These are phyloP conservation scores for Vanilla planifolia DNA, from an alignment of 106 monocot species.

Conservation along the genomic window DNA sequence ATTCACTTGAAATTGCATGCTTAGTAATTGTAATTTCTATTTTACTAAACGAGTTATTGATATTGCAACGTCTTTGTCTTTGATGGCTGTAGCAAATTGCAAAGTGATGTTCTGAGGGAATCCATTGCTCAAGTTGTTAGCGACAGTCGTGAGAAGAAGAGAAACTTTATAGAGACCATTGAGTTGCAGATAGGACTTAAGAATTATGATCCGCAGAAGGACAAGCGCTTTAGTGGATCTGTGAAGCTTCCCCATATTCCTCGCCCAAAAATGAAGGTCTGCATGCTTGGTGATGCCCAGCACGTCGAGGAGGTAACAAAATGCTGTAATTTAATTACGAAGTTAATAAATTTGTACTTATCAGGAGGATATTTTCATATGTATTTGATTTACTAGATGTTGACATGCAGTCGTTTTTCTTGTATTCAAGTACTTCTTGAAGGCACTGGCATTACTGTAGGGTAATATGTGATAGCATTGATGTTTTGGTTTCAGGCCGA, in stretches of 20 bases:
- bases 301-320: constrained; percentile 52
- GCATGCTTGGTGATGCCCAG: constrained; percentile 72
- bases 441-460: not conserved
- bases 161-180: constrained; percentile 41
- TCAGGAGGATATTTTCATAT: not conserved
- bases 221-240: constrained; percentile 69
- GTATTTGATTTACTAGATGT: not conserved
- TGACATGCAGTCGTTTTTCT: not conserved
- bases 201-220: constrained; percentile 62
- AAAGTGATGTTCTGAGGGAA: constrained; percentile 43
- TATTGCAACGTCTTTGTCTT: not conserved
- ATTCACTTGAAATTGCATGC: too few relatives aligned
- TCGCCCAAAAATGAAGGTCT: constrained; percentile 61
- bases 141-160: constrained; percentile 25
- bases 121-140: constrained; percentile 25
- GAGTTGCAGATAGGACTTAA: constrained; percentile 61
- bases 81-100: constrained; percentile 38
- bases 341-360: not conserved
- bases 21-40: too few relatives aligned
- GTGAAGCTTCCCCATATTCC: constrained; percentile 66
- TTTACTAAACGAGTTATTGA: too few relatives aligned
- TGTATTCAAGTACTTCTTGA: too few relatives aligned
- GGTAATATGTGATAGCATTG: not conserved
- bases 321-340: not conserved
- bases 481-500: constrained; percentile 28